phyloP scores from a whole-genome alignment of 1,284 basidiomycete species.

The Rhizoctonia solani region DNA sequence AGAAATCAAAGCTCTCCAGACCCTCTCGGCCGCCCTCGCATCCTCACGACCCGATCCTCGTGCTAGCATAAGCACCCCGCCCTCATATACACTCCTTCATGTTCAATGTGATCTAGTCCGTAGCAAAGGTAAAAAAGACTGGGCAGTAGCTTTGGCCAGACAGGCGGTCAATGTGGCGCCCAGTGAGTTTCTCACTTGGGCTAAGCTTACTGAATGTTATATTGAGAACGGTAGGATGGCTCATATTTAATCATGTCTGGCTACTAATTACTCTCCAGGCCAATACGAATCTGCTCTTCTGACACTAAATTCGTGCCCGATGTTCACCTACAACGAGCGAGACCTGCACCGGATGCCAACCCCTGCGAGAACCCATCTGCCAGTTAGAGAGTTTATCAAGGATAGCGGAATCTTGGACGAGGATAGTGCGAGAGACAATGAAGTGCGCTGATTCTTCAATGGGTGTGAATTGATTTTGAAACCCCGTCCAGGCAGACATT shows the following conservation, averaged over 20 bases:
- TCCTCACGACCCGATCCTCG: neutral
- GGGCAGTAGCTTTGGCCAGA: slow-evolving; percentile 90
- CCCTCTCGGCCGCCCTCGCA: slow-evolving; percentile 84
- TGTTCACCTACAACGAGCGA: slow-evolving; percentile 99
- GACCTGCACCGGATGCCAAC: slow-evolving; percentile 89
- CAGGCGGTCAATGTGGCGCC: slow-evolving; percentile 98
- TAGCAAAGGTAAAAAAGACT: slow-evolving; percentile 80
- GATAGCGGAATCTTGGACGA: slow-evolving; percentile 65
- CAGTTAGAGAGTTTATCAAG: slow-evolving; percentile 81
- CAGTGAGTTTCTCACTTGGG: slow-evolving; percentile 98
- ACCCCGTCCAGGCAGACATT: slow-evolving; percentile 71
- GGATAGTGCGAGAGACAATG: slow-evolving; percentile 73
- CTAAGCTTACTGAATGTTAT: slow-evolving; percentile 94
- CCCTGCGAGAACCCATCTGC: slow-evolving; percentile 83
- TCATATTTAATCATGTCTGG: slow-evolving; percentile 4
- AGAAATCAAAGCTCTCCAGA: slow-evolving; percentile 96
- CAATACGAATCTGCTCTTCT: slow-evolving; percentile 62
- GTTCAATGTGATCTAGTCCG: slow-evolving; percentile 93
- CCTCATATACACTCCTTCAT: slow-evolving; percentile 92
- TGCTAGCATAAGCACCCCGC: slow-evolving; percentile 62
- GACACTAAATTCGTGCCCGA: slow-evolving; percentile 97
- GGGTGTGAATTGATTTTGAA: neutral
- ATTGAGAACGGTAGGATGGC: slow-evolving; percentile 85
- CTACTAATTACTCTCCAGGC: neutral
- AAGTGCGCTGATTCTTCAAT: slow-evolving; percentile 53